Evolutionary conservation across 768 basidiomycete species (phyloP).

Genomic region (Kwoniella heveanensis): DNA sequence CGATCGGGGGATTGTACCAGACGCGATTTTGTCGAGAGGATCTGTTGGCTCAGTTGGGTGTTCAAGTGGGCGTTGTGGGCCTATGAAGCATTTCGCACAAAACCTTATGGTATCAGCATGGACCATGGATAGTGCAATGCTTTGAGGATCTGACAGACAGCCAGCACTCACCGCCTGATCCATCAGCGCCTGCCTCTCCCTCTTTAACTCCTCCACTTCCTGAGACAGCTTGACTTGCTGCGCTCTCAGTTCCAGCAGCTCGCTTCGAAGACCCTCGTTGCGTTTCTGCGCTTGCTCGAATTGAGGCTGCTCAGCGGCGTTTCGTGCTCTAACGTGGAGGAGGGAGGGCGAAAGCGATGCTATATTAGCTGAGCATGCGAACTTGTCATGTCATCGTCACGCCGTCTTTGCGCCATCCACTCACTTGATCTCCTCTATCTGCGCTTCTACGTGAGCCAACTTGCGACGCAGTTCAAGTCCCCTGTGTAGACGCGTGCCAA

Average conservation of each 20-base stretch:
- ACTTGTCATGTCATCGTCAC: too few relatives aligned
- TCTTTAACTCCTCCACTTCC: slow-evolving; percentile 71
- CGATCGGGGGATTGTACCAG: slow-evolving; percentile 91
- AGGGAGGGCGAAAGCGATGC: not conserved
- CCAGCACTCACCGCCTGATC: slow-evolving; percentile 66
- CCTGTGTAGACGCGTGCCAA: slow-evolving; percentile 1
- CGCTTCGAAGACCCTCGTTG: slow-evolving; percentile 67
- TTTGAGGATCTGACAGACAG: too few relatives aligned
- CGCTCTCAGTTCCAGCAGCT: slow-evolving; percentile 76
- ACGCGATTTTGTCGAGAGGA: slow-evolving; percentile 68
- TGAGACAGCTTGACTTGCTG: slow-evolving; percentile 60
- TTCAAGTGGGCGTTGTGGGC: slow-evolving; percentile 68
- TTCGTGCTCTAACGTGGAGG: slow-evolving; percentile 63
- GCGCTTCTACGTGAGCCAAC: slow-evolving; percentile 36
- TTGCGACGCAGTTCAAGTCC: slow-evolving; percentile 30
- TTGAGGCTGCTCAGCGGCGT: slow-evolving; percentile 61
- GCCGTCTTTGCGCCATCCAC: slow-evolving; percentile 50
- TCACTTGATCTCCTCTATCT: slow-evolving; percentile 55
- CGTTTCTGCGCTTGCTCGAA: slow-evolving; percentile 65
- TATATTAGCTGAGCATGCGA: not conserved
- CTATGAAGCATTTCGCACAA: too few relatives aligned
- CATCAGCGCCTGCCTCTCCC: slow-evolving; percentile 67
- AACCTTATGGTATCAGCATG: too few relatives aligned
- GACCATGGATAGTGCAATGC: too few relatives aligned
- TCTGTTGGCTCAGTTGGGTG: slow-evolving; percentile 64